phyloP scores from a whole-genome alignment of 345 rosid species.

The Carallia pectinifolia region DNA sequence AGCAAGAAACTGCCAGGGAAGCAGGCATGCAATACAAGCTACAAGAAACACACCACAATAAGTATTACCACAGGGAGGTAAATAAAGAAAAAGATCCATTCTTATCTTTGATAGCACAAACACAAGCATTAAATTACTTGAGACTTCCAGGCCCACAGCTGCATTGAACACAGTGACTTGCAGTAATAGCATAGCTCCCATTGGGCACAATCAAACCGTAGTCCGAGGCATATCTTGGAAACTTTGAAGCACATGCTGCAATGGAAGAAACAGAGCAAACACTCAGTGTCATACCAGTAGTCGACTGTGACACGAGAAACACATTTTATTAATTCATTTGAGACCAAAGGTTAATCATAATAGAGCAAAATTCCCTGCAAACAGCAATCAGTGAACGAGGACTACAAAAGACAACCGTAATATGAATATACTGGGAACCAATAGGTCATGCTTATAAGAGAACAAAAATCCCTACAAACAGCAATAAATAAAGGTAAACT shows the following conservation, averaged over 20 bases:
- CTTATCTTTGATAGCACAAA: slow-evolving; percentile 3
- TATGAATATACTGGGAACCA: too few relatives aligned
- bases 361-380: too few relatives aligned
- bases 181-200: slow-evolving; percentile 87
- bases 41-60: slow-evolving; percentile 18
- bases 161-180: slow-evolving; percentile 97
- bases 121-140: slow-evolving; percentile 47
- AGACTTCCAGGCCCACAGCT: slow-evolving; percentile 81
- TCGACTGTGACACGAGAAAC: too few relatives aligned
- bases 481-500: background rate
- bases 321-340: too few relatives aligned
- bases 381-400: too few relatives aligned
- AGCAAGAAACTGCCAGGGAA: slow-evolving; percentile 85
- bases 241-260: slow-evolving; percentile 89
- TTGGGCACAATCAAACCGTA: slow-evolving; percentile 74
- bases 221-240: slow-evolving; percentile 77
- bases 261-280: slow-evolving; percentile 13
- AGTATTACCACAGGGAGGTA: slow-evolving; percentile 15
- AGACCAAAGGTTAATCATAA: too few relatives aligned
- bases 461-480: background rate
- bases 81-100: background rate
- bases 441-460: too few relatives aligned
- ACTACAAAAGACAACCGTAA: too few relatives aligned
- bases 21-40: slow-evolving; percentile 94
- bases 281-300: too few relatives aligned